These are phyloP conservation scores for Heteromeles arbutifolia DNA, from an alignment of 306 rosid genomes.

Conservation along the genomic window DNA sequence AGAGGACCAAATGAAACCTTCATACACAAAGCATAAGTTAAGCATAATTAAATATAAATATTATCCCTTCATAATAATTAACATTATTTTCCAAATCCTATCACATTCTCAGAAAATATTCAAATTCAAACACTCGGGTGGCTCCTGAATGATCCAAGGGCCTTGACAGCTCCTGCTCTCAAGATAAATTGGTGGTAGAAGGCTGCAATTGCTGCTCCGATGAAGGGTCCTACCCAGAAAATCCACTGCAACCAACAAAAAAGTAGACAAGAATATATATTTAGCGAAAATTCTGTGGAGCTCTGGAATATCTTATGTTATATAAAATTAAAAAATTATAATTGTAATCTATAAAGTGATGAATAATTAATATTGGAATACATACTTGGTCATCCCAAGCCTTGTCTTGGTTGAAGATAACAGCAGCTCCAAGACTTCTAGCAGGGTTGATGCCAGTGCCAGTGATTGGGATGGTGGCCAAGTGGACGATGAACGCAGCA, in stretches of 20 bases:
- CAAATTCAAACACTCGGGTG: constrained; percentile 34
- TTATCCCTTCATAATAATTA: not conserved
- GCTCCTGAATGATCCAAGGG: constrained; percentile 96
- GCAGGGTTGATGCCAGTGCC: not conserved
- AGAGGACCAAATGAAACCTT: not conserved
- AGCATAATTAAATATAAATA: not conserved
- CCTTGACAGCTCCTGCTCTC: constrained; percentile 80
- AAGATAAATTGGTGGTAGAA: constrained; percentile 93
- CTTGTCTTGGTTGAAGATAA: constrained; percentile 35
- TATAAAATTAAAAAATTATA: not conserved
- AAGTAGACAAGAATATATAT: not conserved
- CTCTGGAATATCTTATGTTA: too few species aligned
- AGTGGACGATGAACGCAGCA: not conserved
- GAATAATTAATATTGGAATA: not conserved
- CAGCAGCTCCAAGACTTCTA: not conserved
- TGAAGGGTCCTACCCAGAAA: constrained; percentile 91
- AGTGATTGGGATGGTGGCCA: not conserved
- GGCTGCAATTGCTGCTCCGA: constrained; percentile 91
- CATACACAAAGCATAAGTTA: constrained; percentile 8
- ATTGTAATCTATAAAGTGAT: not conserved
- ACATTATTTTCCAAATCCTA: not conserved
- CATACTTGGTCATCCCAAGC: constrained; percentile 79
- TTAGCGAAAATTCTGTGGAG: not conserved
- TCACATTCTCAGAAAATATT: not conserved
- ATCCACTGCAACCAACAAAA: constrained; percentile 61